phyloP scores from a whole-genome alignment of 73 alveolate genomes.

The Uronychia setigera region DNA sequence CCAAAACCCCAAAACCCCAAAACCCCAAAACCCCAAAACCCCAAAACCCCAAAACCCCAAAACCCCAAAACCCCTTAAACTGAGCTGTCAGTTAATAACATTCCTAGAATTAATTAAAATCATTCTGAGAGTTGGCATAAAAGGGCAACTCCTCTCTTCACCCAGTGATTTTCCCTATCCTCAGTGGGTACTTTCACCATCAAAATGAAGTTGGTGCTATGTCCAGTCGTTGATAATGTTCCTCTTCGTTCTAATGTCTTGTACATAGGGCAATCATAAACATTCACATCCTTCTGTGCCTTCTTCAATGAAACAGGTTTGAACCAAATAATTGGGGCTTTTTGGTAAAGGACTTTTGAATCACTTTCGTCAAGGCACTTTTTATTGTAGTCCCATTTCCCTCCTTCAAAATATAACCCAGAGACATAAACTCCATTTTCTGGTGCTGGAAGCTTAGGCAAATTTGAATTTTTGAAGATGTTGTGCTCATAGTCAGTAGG shows the following conservation, averaged over 20 bases:
- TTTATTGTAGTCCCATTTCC: slow-evolving; percentile 91
- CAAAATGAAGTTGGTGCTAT: slow-evolving; percentile 89
- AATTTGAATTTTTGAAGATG: slow-evolving; percentile 62
- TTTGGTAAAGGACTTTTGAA: slow-evolving; percentile 91
- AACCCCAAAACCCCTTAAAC: no score
- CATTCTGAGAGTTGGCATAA: slow-evolving; percentile 43
- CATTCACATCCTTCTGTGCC: not conserved
- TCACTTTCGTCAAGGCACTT: slow-evolving; percentile 84
- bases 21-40: no score
- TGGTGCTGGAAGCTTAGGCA: slow-evolving; percentile 80
- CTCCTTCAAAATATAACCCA: slow-evolving; percentile 96
- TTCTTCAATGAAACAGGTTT: slow-evolving; percentile 54
- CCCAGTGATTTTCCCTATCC: slow-evolving; percentile 78
- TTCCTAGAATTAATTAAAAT: not conserved
- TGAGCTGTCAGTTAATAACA: no score
- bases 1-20: no score
- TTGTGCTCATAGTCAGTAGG: slow-evolving; percentile 66
- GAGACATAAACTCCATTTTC: slow-evolving; percentile 96
- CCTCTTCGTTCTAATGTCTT: slow-evolving; percentile 94
- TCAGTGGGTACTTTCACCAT: slow-evolving; percentile 74
- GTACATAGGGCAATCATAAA: slow-evolving; percentile 95
- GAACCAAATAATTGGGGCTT: slow-evolving; percentile 79
- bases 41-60: no score
- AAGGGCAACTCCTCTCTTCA: slow-evolving; percentile 93
- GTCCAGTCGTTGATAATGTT: slow-evolving; percentile 95